A percentile compares a stretch with the other conserved stretches of the same genome.
Evolutionary conservation across 2,329 filamentous ascomycete genomes (phyloP).

Genomic region (Aspergillus uvarum): DNA sequence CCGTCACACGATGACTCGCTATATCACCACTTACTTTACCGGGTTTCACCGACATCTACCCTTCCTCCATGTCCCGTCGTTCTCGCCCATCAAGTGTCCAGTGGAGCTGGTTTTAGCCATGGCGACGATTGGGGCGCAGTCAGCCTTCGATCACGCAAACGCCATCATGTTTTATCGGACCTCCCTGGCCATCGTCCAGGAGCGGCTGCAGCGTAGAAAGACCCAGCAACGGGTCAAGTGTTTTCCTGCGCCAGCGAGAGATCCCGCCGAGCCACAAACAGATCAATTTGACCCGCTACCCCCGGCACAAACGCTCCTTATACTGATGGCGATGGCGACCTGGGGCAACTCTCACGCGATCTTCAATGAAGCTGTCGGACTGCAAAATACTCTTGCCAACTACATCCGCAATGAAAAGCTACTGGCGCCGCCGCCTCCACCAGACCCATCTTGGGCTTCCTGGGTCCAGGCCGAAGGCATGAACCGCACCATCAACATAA

Average conservation of each 20-base stretch:
- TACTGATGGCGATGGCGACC: conserved; percentile 17
- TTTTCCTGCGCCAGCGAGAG: no score
- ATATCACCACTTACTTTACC: conserved; percentile 65
- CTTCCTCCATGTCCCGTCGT: conserved; percentile 65
- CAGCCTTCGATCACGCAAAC: conserved; percentile 42
- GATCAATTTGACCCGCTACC: background rate
- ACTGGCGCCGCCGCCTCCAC: background rate
- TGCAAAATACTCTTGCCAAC: conserved; percentile 1
- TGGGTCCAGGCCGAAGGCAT: conserved; percentile 25
- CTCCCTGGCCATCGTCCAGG: background rate
- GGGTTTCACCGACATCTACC: conserved; percentile 61
- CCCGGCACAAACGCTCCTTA: conserved; percentile 13
- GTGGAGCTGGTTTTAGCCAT: conserved; percentile 67
- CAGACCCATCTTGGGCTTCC: conserved; percentile 18
- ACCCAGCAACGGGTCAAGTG: no score
- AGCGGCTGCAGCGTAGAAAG: background rate
- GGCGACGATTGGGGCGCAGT: conserved; percentile 54
- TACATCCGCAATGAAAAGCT: background rate
- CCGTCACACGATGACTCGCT: conserved; percentile 63
- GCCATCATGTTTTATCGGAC: background rate
- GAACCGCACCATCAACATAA: conserved; percentile 29
- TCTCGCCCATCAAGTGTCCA: conserved; percentile 57
- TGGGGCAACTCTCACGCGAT: conserved; percentile 5
- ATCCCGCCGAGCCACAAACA: background rate
- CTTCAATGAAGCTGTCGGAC: background rate